Percentiles rank a stretch among this genome's conserved stretches.
phyloP scores from a whole-genome alignment of 1,284 basidiomycete genomes.

The Abortiporus biennis region DNA sequence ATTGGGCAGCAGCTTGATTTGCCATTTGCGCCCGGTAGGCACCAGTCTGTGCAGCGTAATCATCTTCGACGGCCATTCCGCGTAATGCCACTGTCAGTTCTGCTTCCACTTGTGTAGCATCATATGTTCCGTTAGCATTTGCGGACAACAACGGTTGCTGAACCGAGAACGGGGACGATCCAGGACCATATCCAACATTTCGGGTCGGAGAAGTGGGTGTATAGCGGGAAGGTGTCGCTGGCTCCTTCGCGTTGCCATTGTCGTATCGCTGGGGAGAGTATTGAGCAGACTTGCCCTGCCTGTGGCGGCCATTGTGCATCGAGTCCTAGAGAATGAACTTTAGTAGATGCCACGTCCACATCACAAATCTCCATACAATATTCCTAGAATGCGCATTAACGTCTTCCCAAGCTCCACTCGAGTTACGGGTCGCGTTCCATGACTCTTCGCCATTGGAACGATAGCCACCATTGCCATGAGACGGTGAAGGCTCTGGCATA shows the following conservation, averaged over 20 bases:
- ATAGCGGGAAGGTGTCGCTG: slow-evolving; percentile 31
- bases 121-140: slow-evolving; percentile 27
- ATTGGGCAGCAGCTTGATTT: slow-evolving; percentile 10
- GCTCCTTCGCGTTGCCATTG: slow-evolving; percentile 11
- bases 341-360: too few relatives aligned
- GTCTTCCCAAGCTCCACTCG: slow-evolving; percentile 62
- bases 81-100: slow-evolving; percentile 54
- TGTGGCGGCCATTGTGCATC: slow-evolving; percentile 40
- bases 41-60: slow-evolving; percentile 32
- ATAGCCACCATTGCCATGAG: slow-evolving; percentile 39
- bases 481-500: slow-evolving; percentile 40
- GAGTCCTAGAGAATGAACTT: too few relatives aligned
- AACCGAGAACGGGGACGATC: slow-evolving; percentile 17
- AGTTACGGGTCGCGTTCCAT: slow-evolving; percentile 47
- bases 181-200: slow-evolving; percentile 21
- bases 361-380: too few relatives aligned
- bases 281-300: slow-evolving; percentile 42
- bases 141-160: slow-evolving; percentile 19
- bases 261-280: slow-evolving; percentile 53
- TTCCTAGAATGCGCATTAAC: too few relatives aligned
- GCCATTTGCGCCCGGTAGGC: too few relatives aligned
- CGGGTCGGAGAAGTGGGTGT: slow-evolving; percentile 37
- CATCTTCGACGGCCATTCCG: slow-evolving; percentile 66
- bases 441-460: slow-evolving; percentile 42
- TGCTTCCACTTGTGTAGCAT: slow-evolving; percentile 40